Evolutionary conservation across 1,139 yeast species (phyloP), one percentile per base, ranked within the genome.

Genomic region (Kluyveromyces sp.): DNA sequence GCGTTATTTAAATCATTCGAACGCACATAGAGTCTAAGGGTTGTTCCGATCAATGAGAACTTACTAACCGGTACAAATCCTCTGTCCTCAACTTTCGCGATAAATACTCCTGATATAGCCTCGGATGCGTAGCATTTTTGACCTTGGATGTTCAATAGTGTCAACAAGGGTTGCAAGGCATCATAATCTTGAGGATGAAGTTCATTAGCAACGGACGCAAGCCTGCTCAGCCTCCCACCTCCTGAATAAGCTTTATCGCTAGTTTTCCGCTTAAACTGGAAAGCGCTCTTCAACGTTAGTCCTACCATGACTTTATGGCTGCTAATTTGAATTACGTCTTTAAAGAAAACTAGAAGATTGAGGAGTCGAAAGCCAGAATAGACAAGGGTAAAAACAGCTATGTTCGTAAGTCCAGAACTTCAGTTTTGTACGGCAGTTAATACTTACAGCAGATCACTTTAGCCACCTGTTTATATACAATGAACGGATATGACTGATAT

Each of bases 91-190:
- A 39, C 27, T 3, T 37, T 39, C 27, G 37, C 42, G 15, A 35
- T 28, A 25, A 41, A 29, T 21, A 41, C 21, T 4, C 40, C 43
- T 10, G 39, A 32, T 1, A 39, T 31, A 15, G 37, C 41, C 45
- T 45, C 42, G 25, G 33, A 39, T 5, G 45, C 32, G 30, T 49
- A 49, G 10, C 43, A 32, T 31, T 49, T 49, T 7, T 44, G 35
- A 29, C 36, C 33, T 28, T 49, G 52, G 25, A 45, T 41, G 27
- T 49, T 48, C 36, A 49, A 32, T 30, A 49, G 27, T 5, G 45
- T 45, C 21, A 47, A 43, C 32, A 49, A 32, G 8, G 52, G 52
- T 28, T 41, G 45, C 25, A 47, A 32, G n/a, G 46, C 37, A 7
- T 49, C 48, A 34, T 39, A 45, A 15, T 46, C 48, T 33, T 34